Percentiles rank a stretch among this genome's conserved stretches.
Evolutionary conservation across 2,329 filamentous ascomycete species (phyloP).

Genomic region (Fusarium fujikuroi): DNA sequence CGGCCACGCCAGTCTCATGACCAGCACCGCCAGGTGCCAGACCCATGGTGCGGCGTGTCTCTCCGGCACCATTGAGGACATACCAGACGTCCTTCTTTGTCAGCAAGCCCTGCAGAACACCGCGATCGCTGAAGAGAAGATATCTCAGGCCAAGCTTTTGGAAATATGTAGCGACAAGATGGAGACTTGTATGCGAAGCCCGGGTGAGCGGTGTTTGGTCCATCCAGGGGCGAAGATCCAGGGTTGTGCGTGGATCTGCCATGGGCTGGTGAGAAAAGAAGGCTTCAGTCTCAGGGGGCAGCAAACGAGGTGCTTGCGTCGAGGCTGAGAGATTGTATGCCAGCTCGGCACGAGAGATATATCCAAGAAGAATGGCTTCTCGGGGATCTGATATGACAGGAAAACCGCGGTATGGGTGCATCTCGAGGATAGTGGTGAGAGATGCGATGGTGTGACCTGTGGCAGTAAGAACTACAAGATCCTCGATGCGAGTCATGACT

Average conservation of each 20-base stretch:
- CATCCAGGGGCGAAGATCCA: constrained; percentile 97
- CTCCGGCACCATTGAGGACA: constrained; percentile 82
- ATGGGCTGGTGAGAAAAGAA: constrained; percentile 88
- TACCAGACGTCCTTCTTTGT: constrained; percentile 99
- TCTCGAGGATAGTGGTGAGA: constrained; percentile 75
- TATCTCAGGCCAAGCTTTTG: constrained; percentile 93
- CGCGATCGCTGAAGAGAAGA: constrained; percentile 85
- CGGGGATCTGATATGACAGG: constrained; percentile 85
- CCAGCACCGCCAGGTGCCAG: constrained; percentile 29
- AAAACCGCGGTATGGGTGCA: constrained; percentile 87
- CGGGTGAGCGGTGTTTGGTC: constrained; percentile 97
- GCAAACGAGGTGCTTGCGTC: constrained; percentile 64
- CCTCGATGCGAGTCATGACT: constrained; percentile 92
- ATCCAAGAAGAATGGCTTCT: constrained; percentile 85
- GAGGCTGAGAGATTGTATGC: constrained; percentile 75
- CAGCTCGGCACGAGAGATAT: constrained; percentile 92
- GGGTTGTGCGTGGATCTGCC: constrained; percentile 77
- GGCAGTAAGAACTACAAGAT: constrained; percentile 87
- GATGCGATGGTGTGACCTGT: constrained; percentile 87
- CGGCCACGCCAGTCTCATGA: constrained; percentile 49
- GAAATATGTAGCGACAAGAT: constrained; percentile 92
- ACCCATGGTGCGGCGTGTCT: constrained; percentile 60
- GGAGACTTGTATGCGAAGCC: constrained; percentile 77
- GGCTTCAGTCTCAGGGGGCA: constrained; percentile 78
- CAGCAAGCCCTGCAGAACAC: constrained; percentile 82